Evolutionary conservation across 2,329 filamentous ascomycete genomes (phyloP).

Genomic region (Hymenoscyphus albidus): DNA sequence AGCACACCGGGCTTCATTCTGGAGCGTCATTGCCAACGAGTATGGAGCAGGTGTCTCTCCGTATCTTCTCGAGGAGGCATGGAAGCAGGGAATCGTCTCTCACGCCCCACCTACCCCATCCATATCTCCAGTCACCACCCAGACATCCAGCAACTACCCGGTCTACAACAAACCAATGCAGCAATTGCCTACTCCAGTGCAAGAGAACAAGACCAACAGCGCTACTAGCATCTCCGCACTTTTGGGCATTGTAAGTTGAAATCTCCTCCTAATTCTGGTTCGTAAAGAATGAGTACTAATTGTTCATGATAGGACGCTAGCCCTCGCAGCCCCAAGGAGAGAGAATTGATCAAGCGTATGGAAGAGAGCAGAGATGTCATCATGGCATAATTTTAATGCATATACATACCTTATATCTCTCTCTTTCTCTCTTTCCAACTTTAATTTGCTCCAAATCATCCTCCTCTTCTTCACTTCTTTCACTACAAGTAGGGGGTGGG

Average conservation of each 20-base stretch:
- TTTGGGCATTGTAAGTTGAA: slow-evolving; percentile 45
- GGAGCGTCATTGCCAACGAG: slow-evolving; percentile 66
- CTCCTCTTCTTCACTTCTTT: not conserved
- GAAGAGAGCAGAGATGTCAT: slow-evolving; percentile 43
- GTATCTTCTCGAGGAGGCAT: slow-evolving; percentile 65
- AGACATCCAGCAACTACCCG: slow-evolving; percentile 22
- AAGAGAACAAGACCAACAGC: slow-evolving; percentile 32
- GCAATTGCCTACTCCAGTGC: slow-evolving; percentile 50
- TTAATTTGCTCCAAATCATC: not conserved
- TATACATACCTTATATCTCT: not conserved
- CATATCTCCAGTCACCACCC: slow-evolving; percentile 31
- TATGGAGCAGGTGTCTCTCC: slow-evolving; percentile 64
- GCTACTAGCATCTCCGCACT: slow-evolving; percentile 59
- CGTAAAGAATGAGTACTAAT: not conserved
- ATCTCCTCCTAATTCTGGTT: not conserved
- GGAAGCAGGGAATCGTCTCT: slow-evolving; percentile 41
- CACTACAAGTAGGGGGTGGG: not conserved
- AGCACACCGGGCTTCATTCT: slow-evolving; percentile 67
- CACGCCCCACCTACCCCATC: slow-evolving; percentile 36
- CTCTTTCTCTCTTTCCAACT: not conserved
- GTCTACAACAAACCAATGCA: slow-evolving; percentile 43
- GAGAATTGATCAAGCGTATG: slow-evolving; percentile 53
- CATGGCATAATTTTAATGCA: slow-evolving; percentile 19
- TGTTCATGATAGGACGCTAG: slow-evolving; percentile 43
- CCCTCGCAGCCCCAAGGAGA: slow-evolving; percentile 53